These are phyloP conservation scores for Aureobasidium sp. DNA, from an alignment of 2,329 filamentous ascomycete species.

Conservation along the genomic window DNA sequence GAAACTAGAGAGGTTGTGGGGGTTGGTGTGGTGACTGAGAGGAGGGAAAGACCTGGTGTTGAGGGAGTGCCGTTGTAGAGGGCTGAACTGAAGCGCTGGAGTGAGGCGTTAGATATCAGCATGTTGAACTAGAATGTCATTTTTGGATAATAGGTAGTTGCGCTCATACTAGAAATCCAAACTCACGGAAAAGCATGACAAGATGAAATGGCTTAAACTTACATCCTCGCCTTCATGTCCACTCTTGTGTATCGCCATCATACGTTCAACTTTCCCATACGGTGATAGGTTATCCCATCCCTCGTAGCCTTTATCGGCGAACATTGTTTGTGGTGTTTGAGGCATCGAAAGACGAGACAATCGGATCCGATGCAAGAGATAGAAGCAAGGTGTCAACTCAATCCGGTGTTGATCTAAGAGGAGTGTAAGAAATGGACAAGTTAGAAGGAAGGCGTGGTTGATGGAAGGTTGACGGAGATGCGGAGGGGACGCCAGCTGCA, in stretches of 20 bases:
- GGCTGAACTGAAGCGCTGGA: background rate
- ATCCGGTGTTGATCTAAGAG: background rate
- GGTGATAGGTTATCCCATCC: background rate
- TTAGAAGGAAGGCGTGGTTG: background rate
- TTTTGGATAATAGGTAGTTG: too few species aligned
- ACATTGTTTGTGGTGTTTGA: background rate
- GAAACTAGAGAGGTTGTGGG: background rate
- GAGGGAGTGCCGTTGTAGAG: background rate
- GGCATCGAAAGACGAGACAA: background rate
- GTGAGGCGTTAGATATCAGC: too few species aligned
- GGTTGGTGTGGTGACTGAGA: conserved; percentile 1
- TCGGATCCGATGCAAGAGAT: too few species aligned
- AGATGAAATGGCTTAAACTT: too few species aligned
- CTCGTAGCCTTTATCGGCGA: background rate
- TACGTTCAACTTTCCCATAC: background rate
- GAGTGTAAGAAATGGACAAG: background rate
- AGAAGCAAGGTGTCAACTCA: too few species aligned
- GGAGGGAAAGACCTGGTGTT: background rate
- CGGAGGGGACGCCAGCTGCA: background rate
- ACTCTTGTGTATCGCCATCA: conserved; percentile 6
- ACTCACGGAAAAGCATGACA: too few species aligned
- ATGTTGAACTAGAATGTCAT: too few species aligned
- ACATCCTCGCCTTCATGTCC: conserved; percentile 13
- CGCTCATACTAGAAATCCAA: too few species aligned
- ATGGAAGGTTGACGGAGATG: background rate